These are phyloP conservation scores for Penicillium arizonense DNA, from an alignment of 495 filamentous ascomycete genomes.

Conservation along the genomic window DNA sequence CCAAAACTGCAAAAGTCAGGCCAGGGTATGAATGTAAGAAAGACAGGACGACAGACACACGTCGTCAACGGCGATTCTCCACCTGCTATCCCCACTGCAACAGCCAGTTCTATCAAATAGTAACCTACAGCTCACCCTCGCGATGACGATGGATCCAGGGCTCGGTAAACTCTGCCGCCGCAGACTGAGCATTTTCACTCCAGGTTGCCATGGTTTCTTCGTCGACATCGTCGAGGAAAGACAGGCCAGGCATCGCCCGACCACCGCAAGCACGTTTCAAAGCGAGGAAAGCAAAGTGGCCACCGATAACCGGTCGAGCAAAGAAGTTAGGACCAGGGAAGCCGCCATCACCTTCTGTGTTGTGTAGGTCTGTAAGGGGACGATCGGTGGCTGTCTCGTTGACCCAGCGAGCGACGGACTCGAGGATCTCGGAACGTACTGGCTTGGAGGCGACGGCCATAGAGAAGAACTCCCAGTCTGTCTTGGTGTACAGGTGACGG, in stretches of 20 bases:
- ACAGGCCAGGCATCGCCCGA: constrained; percentile 60
- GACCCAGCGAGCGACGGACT: constrained; percentile 78
- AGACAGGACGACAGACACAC: neutral
- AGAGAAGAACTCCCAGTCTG: constrained; percentile 90
- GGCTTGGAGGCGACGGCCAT: constrained; percentile 70
- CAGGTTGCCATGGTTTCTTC: constrained; percentile 23
- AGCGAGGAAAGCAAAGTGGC: constrained; percentile 82
- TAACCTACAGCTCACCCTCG: constrained; percentile 20
- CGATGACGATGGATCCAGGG: constrained; percentile 11
- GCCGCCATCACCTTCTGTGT: constrained; percentile 68
- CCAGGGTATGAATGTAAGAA: neutral
- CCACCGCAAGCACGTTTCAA: constrained; percentile 74
- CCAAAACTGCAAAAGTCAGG: neutral
- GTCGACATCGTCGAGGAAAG: constrained; percentile 55
- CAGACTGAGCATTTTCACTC: constrained; percentile 22
- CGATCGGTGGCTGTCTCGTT: constrained; percentile 78
- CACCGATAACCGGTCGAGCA: constrained; percentile 82
- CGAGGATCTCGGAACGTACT: constrained; percentile 69
- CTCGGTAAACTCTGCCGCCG: constrained; percentile 18
- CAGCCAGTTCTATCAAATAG: neutral
- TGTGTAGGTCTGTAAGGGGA: constrained; percentile 82
- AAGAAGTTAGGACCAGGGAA: constrained; percentile 72
- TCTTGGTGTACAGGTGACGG: constrained; percentile 86
- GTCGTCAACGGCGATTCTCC: neutral
- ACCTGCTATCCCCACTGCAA: neutral